Evolutionary conservation across 1,284 basidiomycete species (phyloP).

Genomic region (Porodaedalea pini): DNA sequence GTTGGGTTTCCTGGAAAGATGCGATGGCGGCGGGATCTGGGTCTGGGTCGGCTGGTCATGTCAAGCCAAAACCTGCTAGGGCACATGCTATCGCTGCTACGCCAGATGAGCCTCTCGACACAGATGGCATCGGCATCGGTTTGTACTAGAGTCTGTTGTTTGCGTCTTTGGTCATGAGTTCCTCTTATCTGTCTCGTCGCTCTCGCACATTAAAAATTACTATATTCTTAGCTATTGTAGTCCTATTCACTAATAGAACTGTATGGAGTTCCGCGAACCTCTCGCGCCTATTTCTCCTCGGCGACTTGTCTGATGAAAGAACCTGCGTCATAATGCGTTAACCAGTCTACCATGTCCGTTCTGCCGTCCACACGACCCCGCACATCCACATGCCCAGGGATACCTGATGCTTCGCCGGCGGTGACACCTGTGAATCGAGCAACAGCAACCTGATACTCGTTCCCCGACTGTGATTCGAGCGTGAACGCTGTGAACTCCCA

Average conservation of each 20-base stretch:
- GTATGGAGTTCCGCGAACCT: background rate
- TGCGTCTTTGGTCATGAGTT: slow-evolving; percentile 11
- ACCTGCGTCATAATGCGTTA: slow-evolving; percentile 41
- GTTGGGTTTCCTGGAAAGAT: slow-evolving; percentile 52
- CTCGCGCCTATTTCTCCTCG: slow-evolving; percentile 4
- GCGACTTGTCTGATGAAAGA: slow-evolving; percentile 43
- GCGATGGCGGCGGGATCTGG: background rate
- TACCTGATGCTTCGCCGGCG: background rate
- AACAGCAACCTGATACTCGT: slow-evolving; percentile 60
- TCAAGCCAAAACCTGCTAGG: slow-evolving; percentile 3
- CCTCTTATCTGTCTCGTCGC: slow-evolving; percentile 3
- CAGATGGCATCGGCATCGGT: slow-evolving; percentile 4
- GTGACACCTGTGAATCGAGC: slow-evolving; percentile 43
- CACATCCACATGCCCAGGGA: slow-evolving; percentile 34
- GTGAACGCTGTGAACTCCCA: slow-evolving; percentile 67
- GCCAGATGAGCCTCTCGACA: slow-evolving; percentile 12
- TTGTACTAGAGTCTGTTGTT: slow-evolving; percentile 12
- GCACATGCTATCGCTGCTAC: background rate
- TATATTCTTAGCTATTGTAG: slow-evolving; percentile 17
- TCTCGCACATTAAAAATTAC: slow-evolving; percentile 15
- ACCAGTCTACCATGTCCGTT: slow-evolving; percentile 27
- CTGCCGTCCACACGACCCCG: slow-evolving; percentile 18
- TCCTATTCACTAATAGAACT: slow-evolving; percentile 7
- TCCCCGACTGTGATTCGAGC: slow-evolving; percentile 31
- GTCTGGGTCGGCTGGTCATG: background rate